Evolutionary conservation across 2,329 filamentous ascomycete species (phyloP), one percentile per base, ranked within the genome.

Genomic region (Claviceps citrina): DNA sequence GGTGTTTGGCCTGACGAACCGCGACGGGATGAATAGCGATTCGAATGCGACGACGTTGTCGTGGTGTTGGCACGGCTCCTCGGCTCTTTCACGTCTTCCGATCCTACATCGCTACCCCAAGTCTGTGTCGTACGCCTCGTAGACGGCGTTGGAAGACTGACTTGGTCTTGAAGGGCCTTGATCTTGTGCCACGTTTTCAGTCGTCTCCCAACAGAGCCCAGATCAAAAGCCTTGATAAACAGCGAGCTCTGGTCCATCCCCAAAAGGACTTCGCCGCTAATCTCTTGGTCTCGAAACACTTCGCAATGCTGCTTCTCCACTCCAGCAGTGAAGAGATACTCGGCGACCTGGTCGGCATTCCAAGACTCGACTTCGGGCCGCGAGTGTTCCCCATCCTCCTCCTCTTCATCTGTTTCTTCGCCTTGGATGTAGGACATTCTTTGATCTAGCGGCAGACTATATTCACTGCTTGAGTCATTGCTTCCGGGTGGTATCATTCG

Each of bases 101-200:
- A 71, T 18, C 70, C 73, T 31, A 64, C 63, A 31, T 79, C 75
- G 52, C 71, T 76, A 35, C 67, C 72, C 53, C 73, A 74, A 2
- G 65, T 68, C 42, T 66, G 65, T 1, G 72, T 77, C 35, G 67
- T 72, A 38, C 72, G 64, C 43, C 69, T 65, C 9, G 63, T 65
- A 2, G 28, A 37, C 8, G 27, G 28, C 25, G 19, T 20, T 59
- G 46, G 33, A 49, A 49, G 71, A 46, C 73, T 80, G 31, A 91
- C 78, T 58, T 95, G 85, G 52, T 93, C 84, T 56, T 96, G 89
- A 46, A 96, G 70, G 3, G 76, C 68, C 60, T 93, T 93, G 58
- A 96, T 87, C 61, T 91, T 94, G 60, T 95, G 85, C 89, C 89
- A 96, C 2, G 87, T 94, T 59, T 93, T 93, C 45, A 96, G 63